A percentile compares a stretch with the other conserved stretches of the same genome.
phyloP scores from a whole-genome alignment of 1,139 yeast species.

The Hansenula lynferdii region DNA sequence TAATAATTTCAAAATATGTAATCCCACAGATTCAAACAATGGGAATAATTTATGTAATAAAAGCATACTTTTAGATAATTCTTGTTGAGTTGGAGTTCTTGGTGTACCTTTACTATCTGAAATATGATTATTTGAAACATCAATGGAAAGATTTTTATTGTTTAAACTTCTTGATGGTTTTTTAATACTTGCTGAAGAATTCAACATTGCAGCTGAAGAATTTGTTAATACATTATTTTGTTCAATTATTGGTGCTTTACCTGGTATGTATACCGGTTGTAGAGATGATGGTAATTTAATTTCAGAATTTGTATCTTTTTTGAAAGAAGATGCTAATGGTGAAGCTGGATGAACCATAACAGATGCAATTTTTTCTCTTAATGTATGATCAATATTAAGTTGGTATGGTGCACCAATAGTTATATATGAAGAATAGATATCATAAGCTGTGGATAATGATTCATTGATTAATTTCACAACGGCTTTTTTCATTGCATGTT shows the following conservation, averaged over 20 bases:
- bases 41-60: constrained; percentile 33
- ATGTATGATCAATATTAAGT: constrained; percentile 60
- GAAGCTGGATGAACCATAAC: constrained; percentile 38
- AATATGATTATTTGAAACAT: constrained; percentile 5
- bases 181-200: not conserved
- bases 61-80: constrained; percentile 26
- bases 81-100: constrained; percentile 21
- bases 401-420: constrained; percentile 68
- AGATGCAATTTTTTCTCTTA: constrained; percentile 44
- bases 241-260: not conserved
- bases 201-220: not conserved
- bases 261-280: not conserved
- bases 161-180: constrained; percentile 7
- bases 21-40: constrained; percentile 37
- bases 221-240: not conserved
- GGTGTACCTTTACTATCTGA: constrained; percentile 4
- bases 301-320: constrained; percentile 1
- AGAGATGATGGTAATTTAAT: not conserved
- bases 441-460: constrained; percentile 53
- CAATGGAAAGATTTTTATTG: constrained; percentile 17
- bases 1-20: constrained; percentile 56
- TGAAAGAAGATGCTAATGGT: constrained; percentile 19
- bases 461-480: constrained; percentile 44
- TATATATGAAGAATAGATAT: constrained; percentile 62
- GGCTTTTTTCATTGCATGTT: constrained; percentile 22